Evolutionary conservation across 2,329 filamentous ascomycete genomes (phyloP).

Genomic region (Colletotrichum musae): DNA sequence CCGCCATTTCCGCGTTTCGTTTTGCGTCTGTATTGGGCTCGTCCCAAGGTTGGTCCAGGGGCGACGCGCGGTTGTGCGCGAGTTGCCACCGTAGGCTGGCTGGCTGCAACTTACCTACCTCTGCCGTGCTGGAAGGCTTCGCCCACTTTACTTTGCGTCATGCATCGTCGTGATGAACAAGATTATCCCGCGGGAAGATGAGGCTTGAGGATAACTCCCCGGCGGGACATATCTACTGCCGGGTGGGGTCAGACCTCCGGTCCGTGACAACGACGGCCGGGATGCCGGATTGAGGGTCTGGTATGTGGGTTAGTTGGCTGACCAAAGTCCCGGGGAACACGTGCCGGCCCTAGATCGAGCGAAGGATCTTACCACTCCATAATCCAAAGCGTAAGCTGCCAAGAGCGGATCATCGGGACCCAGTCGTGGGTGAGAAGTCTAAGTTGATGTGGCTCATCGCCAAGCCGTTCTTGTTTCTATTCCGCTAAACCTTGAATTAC

Average conservation of each 20-base stretch:
- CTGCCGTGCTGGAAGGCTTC: neutral
- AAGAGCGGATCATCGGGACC: neutral
- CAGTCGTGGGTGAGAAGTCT: neutral
- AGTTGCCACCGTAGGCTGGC: neutral
- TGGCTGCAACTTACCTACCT: neutral
- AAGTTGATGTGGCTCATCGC: conserved; percentile 1
- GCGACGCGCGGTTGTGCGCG: neutral
- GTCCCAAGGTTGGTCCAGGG: neutral
- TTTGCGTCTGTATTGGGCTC: conserved; percentile 13
- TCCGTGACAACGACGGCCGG: too few species aligned
- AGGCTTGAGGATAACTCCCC: neutral
- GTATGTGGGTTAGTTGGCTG: too few species aligned
- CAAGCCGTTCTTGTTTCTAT: neutral
- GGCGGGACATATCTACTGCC: neutral
- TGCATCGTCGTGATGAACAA: neutral
- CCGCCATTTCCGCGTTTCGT: conserved; percentile 26
- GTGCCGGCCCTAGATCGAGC: too few species aligned
- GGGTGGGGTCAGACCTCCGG: too few species aligned
- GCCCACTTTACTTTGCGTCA: neutral
- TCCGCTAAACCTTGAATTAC: neutral
- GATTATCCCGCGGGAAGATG: neutral
- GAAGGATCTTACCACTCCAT: too few species aligned
- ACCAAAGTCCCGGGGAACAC: too few species aligned
- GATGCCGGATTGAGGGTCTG: too few species aligned
- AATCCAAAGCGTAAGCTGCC: neutral